Base-by-base conservation (phyloP, 768 basidiomycete genomes). In the Clitopilus hobsonii region DNA sequence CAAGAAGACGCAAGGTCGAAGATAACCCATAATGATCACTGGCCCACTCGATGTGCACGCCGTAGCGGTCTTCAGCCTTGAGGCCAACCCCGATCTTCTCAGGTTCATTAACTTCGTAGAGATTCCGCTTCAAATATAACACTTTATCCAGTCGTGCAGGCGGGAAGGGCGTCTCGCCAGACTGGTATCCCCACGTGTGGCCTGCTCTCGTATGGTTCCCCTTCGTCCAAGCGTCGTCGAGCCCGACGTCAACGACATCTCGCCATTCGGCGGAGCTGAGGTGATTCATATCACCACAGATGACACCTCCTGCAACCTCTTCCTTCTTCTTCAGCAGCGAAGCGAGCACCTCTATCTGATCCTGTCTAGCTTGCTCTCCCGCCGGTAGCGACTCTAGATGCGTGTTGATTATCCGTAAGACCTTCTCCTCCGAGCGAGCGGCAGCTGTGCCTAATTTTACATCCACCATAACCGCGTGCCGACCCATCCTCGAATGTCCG, bases 281-380 rank as follows among this genome's bases (percentile, higher is more conserved):
- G 48, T 83, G 76, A 58, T 89, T 89, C 85, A 90, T 88, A 61
- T 89, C 88, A 1, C 89, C 89, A 0, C 76, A 78, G 30, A 89
- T 76, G 2, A 91, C 59, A 0, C 86, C 89, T 1, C 83, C 86
- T 23, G 75, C 67, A 14, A 86, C 64, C 0, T 67, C 69, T 10
- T 71, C 67, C 55, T 76, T 74, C 61, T 72, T 74, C 61, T 71
- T 74, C 61, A 90, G 63, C 63, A 81, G 65, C 22, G 75, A 69
- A 13, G 79, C 72, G 51, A 86, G 74, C 41, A 83, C 67, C 30
- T 68, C 66, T 60, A 90, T 57, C 69, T 91, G 88, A 51, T 65
- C 66, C 13, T 79, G 77, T 25, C 76, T 64, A 57, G 74, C 69
- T 7, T 55, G 32, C 20, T 59, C 58, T n/a, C 84, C 85, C 0